phyloP scores from a whole-genome alignment of 225 moss, liverwort and hornwort genomes.

The Marchantia polymorpha region DNA sequence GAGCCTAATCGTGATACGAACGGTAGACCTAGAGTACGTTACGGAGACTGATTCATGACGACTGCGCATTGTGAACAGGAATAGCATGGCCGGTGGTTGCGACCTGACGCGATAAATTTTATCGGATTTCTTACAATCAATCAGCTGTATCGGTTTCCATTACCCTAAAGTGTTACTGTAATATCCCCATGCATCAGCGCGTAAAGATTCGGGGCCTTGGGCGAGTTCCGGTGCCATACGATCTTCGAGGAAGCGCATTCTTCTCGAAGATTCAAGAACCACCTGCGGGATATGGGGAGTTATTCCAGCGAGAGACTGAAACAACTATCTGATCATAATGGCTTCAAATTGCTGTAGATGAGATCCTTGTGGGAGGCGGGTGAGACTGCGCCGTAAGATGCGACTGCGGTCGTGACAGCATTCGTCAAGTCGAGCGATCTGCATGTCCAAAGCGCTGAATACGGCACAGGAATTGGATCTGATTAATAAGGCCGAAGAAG shows the following conservation, averaged over 20 bases:
- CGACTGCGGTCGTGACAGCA: background rate
- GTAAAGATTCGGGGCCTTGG: background rate
- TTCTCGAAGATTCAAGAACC: background rate
- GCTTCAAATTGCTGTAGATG: background rate
- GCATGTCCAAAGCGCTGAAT: background rate
- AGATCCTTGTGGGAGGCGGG: background rate
- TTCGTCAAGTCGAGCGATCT: background rate
- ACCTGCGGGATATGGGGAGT: background rate
- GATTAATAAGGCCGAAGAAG: background rate
- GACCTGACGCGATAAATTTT: background rate
- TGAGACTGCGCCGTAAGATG: background rate
- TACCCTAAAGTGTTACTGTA: background rate
- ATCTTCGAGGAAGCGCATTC: background rate
- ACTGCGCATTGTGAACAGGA: background rate
- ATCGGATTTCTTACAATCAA: background rate
- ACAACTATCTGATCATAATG: background rate
- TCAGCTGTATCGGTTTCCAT: background rate
- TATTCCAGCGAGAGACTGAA: background rate
- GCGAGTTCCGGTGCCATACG: background rate
- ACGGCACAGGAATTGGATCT: background rate
- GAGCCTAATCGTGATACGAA: background rate
- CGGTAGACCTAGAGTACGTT: background rate
- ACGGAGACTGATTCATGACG: background rate
- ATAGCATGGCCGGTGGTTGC: background rate
- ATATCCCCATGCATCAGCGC: background rate